Evolutionary conservation across 352 stramenopile genomes (phyloP), one percentile per base, ranked within the genome.

Genomic region (Blastocystis sp.): DNA sequence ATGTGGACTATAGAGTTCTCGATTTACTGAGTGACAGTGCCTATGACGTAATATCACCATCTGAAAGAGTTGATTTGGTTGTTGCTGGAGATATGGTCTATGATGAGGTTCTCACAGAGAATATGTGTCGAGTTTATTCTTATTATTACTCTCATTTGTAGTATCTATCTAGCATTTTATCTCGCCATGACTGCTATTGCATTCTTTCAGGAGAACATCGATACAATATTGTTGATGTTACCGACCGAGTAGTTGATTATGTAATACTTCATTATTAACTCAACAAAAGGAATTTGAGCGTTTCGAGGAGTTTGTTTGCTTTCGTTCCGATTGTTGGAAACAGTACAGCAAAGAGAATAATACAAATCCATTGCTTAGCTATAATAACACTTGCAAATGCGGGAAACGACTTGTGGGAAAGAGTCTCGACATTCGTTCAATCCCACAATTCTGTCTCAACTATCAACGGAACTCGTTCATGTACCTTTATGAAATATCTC

Each of bases 61-160:
- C 46, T 5, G 27, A 61, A 46, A 37, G 32, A n/a, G 43, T 83
- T 5, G 71, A 83, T 83, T 49, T 61, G 7, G 27, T 83, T 21
- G 52, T 83, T 21, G 71, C 71, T 52, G 49, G n/a, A 3, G 71
- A 83, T 63, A 83, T 83, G 49, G 42, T 83, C 24, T 83, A 65
- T 29, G 71, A 83, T 63, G 71, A 83, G n/a, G 21, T 83, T 7
- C 58, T 83, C 43, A 83, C 71, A 42, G 71, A 83, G 51, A 49
- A 12, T 24, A 21, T 78, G 12, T 78, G 66, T 3, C 43, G 49
- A 16, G 66, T 78, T 27, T n/a, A 14, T 16, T n/a, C 43, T 39
- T 19, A 35, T 61, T 39, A n/a, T 59, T 11, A 4, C n/a, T 32
- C 24, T 80, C 11, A 58, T 14, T 16, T 4, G n/a, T 66, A 83